Percentiles rank a stretch among this genome's conserved stretches.
phyloP scores from a whole-genome alignment of 2,329 filamentous ascomycete genomes.

The Balansia obtecta region DNA sequence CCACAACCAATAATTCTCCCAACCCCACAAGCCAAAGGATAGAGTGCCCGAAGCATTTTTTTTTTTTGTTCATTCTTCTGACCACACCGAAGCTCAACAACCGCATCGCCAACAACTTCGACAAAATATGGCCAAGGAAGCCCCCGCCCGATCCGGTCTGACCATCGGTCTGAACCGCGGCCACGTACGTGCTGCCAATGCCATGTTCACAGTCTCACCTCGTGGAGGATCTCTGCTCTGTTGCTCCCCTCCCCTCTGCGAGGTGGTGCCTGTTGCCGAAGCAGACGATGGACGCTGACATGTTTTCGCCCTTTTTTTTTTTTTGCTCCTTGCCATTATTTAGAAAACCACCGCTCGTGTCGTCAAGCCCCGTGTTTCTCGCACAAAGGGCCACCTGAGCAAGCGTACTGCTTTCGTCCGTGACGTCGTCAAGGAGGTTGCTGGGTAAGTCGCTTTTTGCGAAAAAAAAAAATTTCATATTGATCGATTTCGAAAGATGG shows the following conservation, averaged over 20 bases:
- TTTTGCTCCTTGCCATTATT: too few relatives aligned
- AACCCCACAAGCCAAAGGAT: neutral
- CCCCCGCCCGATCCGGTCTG: conserved; percentile 44
- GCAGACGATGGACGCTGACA: conserved; percentile 54
- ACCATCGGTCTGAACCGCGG: conserved; percentile 51
- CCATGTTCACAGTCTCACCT: conserved; percentile 47
- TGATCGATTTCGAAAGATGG: neutral
- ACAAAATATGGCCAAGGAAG: conserved; percentile 47
- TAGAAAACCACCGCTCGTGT: conserved; percentile 77
- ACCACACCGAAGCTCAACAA: conserved; percentile 17
- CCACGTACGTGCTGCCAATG: conserved; percentile 38
- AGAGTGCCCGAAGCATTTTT: too few relatives aligned
- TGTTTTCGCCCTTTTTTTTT: conserved; percentile 22
- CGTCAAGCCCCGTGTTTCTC: conserved; percentile 64
- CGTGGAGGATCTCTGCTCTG: conserved; percentile 58
- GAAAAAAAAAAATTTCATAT: neutral
- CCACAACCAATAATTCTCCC: conserved; percentile 11
- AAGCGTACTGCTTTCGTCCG: conserved; percentile 96
- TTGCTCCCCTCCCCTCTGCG: conserved; percentile 11
- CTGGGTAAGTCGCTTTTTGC: conserved; percentile 52
- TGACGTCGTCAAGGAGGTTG: conserved; percentile 96
- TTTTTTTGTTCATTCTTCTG: too few relatives aligned
- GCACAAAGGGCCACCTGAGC: conserved; percentile 90
- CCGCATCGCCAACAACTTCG: conserved; percentile 18
- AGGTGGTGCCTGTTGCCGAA: conserved; percentile 13